Conservation (phyloP, 2,329 filamentous ascomycete genomes). For the Xenoacremonium recifei region DNA sequence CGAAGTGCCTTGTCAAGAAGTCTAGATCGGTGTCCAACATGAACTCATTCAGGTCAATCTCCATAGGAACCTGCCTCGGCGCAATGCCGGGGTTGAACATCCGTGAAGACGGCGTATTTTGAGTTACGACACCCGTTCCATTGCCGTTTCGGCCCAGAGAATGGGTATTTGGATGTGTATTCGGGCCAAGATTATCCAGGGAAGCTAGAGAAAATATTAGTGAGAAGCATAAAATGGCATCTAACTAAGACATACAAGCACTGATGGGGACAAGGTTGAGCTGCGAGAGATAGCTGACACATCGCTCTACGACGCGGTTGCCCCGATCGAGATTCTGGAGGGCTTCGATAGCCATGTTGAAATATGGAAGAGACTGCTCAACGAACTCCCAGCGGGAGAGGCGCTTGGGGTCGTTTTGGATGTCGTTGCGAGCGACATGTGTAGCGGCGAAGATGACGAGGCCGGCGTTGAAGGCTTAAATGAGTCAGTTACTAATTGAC, state of each 20-base stretch:
- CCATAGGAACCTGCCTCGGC: neutral
- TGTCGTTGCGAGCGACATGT: neutral
- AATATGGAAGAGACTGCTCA: neutral
- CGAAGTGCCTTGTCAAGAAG: constrained; percentile 4
- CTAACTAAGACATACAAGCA: neutral
- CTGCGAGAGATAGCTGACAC: neutral
- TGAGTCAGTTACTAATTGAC: neutral
- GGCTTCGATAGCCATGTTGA: neutral
- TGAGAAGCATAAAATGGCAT: neutral
- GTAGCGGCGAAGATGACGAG: neutral
- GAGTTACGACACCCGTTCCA: too few species aligned
- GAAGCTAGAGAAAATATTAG: too few species aligned
- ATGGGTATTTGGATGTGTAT: too few species aligned
- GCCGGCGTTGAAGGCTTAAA: neutral
- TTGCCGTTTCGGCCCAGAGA: too few species aligned
- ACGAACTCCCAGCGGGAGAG: neutral
- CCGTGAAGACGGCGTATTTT: too few species aligned
- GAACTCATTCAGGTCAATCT: neutral
- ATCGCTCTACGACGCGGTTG: neutral
- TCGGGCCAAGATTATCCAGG: too few species aligned
- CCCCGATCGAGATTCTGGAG: neutral
- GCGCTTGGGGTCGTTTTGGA: neutral
- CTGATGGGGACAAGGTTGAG: neutral
- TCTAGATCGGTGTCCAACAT: neutral
- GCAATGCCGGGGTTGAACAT: neutral